Evolutionary conservation across 2,329 filamentous ascomycete species (phyloP), one percentile per base, ranked within the genome.

Genomic region (Colletotrichum abscissum): DNA sequence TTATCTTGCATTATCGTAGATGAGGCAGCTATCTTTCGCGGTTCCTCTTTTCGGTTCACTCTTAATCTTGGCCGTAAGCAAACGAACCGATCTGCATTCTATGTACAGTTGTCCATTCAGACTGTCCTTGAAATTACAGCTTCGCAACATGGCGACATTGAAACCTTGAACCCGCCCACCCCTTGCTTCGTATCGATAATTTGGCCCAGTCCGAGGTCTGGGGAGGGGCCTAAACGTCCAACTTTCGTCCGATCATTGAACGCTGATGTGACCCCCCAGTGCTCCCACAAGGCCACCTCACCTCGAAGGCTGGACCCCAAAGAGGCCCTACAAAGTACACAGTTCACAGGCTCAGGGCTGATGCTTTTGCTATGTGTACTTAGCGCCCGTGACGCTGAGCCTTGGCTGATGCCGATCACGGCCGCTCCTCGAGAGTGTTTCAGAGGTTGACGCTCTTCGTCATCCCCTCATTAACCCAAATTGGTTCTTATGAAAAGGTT

Each of bases 211-310:
- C 60, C 42, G 26, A 63, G 38, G 60, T 63, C 42, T 28, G 67
- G 42, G 52, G 42, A n/a, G 16, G 42, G 38, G 26, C 65, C 68
- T 60, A 24, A 63, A 63, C 64, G 65, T 72, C 65, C 64, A 69
- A 69, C 66, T 54, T 63, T 72, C 52, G 54, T 69, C 69, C 54
- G 69, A 69, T 72, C 35, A 57, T 54, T 69, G 65, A 52, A 54
- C 54, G 57, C 30, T 68, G 69, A 69, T 69, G 65, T 69, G 30
- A 63, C 52, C 52, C 69, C 58, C 58, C 57, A 56, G 42, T 49
- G 46, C 14, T 16, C 58, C 57, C 42, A 24, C 59, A 8, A 69
- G 64, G 46, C n/a, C 56, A 58, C 64, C 69, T 64, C 69, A 58
- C 49, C 57, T 57, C 69, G 38, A 71, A 71, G 24, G 22, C 38